Base-by-base conservation (phyloP, 176 grass and related monocot species). In the Triticum turgidum region DNA sequence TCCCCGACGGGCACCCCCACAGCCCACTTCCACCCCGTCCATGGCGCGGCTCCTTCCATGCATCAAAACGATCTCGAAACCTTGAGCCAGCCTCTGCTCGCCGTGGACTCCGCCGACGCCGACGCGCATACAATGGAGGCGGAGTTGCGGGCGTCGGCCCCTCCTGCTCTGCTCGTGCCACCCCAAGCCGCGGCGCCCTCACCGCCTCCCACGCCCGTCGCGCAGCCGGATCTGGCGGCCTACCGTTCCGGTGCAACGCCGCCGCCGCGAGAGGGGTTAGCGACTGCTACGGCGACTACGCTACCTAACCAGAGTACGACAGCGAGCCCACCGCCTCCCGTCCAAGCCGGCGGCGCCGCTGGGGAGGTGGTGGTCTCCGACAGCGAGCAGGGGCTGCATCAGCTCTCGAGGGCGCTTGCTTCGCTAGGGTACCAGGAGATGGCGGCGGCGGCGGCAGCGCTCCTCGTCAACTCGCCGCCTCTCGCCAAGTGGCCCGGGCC, bases 361-460 rank as follows among this genome's bases (percentile, higher is more conserved):
- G 39, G 8, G 39, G 39, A 41, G 8, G 39, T 41, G 39, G 39
- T 41, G 39, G 30, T 38, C 27, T 62, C 61, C 21, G 62, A 32
- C 49, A 51, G 68, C 37, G 71, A 71, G 49, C 63, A 82, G 39
- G 52, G 52, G 1, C 79, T 82, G n/a, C 78, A 82, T 79, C 84
- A 90, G 79, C 84, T 86, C 52, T 65, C 84, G 4, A 78, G 66
- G 88, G 88, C 86, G 49, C 94, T 96, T 84, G 47, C 91, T 29
- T 86, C 86, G 65, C 91, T 96, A 20, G 94, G 91, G 27, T 96
- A 92, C 94, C 84, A 87, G 59, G 91, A 92, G 59, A 92, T 96
- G 80, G 84, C 91, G 11, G 87, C 67, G 14, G 89, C 89, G 5
- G 89, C 88, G 20, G 75, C 8, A 41, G 39, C 87, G 21, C 87